These are phyloP conservation scores for Cladophialophora exuberans DNA, from an alignment of 2,329 filamentous ascomycete genomes.

Conservation along the genomic window DNA sequence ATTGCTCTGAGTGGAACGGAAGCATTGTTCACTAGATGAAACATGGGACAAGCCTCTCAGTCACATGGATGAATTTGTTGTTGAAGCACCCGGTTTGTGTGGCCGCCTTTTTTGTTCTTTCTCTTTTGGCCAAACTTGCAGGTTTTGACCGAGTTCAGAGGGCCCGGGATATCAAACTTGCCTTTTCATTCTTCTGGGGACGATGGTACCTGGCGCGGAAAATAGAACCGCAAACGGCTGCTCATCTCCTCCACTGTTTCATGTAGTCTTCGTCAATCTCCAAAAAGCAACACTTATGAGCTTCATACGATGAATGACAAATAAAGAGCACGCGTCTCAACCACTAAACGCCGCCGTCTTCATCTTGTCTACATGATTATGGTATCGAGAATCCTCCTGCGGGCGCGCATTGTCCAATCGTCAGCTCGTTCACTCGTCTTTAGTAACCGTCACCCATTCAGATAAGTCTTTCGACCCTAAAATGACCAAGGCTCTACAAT, in stretches of 20 bases:
- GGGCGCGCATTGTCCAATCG: too few species aligned
- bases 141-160: not conserved
- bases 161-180: not conserved
- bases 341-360: not conserved
- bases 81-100: not conserved
- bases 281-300: not conserved
- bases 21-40: slow-evolving; percentile 20
- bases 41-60: too few species aligned
- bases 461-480: too few species aligned
- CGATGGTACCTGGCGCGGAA: not conserved
- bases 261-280: too few species aligned
- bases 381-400: too few species aligned
- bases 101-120: not conserved
- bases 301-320: not conserved
- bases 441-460: too few species aligned
- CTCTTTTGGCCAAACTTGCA: not conserved
- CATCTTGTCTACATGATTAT: not conserved
- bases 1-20: slow-evolving; percentile 31
- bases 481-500: too few species aligned
- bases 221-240: not conserved
- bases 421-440: too few species aligned
- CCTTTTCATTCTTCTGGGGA: not conserved
- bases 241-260: not conserved
- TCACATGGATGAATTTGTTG: not conserved
- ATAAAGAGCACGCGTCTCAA: not conserved